Evolutionary conservation across 768 basidiomycete genomes (phyloP).

Genomic region (Daedalea quercina): DNA sequence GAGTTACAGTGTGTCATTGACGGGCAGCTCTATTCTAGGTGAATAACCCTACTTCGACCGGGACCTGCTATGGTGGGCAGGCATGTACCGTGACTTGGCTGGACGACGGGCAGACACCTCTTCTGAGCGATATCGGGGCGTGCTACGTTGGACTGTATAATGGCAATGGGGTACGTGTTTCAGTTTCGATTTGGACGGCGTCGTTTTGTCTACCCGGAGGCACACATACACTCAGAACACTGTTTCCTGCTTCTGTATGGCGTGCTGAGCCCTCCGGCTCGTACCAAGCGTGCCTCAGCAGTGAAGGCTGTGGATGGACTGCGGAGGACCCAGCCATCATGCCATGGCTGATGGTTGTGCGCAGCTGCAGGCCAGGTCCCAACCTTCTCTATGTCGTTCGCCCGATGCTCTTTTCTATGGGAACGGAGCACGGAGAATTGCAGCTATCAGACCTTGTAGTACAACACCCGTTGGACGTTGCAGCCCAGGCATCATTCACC

Average conservation of each 20-base stretch:
- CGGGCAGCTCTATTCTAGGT: conserved; percentile 28
- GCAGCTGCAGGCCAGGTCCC: not conserved
- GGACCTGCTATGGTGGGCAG: conserved; percentile 47
- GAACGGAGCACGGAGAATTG: too few species aligned
- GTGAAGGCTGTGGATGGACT: not conserved
- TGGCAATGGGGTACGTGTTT: conserved; percentile 42
- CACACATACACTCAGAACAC: too few species aligned
- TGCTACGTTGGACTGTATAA: conserved; percentile 51
- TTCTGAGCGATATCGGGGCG: conserved; percentile 42
- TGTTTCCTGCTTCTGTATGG: not conserved
- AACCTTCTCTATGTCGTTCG: too few species aligned
- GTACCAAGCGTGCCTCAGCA: not conserved
- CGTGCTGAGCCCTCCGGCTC: not conserved
- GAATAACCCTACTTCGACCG: conserved; percentile 34
- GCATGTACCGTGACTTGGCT: conserved; percentile 53
- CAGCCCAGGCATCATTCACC: too few species aligned
- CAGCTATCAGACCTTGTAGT: too few species aligned
- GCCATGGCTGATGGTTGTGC: not conserved
- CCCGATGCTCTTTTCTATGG: too few species aligned
- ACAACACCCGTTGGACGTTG: too few species aligned
- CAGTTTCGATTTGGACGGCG: not conserved
- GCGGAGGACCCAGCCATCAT: not conserved
- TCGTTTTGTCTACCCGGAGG: too few species aligned
- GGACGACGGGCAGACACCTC: conserved; percentile 52
- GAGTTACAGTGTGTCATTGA: not conserved